Evolutionary conservation across 2,329 filamentous ascomycete species (phyloP).

Genomic region (Paramyrothecium roridum): DNA sequence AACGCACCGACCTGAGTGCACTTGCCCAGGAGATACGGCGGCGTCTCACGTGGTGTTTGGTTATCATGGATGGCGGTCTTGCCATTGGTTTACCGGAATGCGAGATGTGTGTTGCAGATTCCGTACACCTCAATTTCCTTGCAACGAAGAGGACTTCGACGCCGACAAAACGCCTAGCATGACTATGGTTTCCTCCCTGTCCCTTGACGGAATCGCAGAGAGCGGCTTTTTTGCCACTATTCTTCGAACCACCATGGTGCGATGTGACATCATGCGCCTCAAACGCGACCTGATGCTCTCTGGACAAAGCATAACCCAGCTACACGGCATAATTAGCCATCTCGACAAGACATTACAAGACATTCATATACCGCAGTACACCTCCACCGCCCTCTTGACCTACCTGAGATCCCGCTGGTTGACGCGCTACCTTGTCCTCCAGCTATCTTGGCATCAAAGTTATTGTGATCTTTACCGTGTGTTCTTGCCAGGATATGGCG

Average conservation of each 20-base stretch:
- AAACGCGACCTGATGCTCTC: too few relatives aligned
- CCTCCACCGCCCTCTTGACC: not conserved
- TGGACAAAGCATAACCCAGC: too few relatives aligned
- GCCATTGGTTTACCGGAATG: not conserved
- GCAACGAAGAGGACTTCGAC: not conserved
- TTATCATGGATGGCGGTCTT: not conserved
- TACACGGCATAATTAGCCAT: too few relatives aligned
- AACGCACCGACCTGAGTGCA: not conserved
- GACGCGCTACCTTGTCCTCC: not conserved
- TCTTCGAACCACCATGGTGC: too few relatives aligned
- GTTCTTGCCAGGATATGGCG: conserved; percentile 30
- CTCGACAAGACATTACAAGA: too few relatives aligned
- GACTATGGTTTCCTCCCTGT: too few relatives aligned
- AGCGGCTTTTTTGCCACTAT: too few relatives aligned
- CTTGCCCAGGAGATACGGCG: not conserved
- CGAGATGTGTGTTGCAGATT: not conserved
- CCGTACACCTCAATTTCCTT: not conserved
- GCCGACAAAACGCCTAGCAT: too few relatives aligned
- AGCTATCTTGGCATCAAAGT: conserved; percentile 23
- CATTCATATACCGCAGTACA: too few relatives aligned
- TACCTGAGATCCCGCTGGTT: not conserved
- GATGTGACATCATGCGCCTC: too few relatives aligned
- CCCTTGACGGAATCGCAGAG: too few relatives aligned
- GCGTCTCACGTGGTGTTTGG: not conserved
- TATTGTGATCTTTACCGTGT: conserved; percentile 37